Percentiles rank a stretch among this genome's conserved stretches.
Conservation (phyloP, 2,329 filamentous ascomycete species). For the Epichloe elymi region DNA sequence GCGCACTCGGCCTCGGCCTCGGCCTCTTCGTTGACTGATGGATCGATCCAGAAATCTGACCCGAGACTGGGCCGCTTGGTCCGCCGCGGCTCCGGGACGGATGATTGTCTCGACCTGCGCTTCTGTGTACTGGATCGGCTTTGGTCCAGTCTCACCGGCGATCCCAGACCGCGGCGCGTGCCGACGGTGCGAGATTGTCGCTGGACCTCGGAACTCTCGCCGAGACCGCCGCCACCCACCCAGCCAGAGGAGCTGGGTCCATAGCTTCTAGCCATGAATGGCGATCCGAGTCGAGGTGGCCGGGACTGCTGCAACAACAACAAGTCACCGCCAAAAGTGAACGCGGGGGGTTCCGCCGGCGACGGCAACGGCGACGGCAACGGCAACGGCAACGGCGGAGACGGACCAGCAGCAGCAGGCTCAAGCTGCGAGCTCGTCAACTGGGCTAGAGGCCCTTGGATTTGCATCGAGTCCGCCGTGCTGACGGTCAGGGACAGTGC, state of each 20-base stretch:
- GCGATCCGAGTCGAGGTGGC: conserved; percentile 34
- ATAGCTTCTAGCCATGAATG: conserved; percentile 45
- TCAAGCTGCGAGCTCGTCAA: conserved; percentile 32
- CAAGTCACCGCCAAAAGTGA: conserved; percentile 10
- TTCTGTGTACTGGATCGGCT: conserved; percentile 41
- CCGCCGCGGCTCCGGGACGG: conserved; percentile 31
- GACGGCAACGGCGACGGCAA: background rate
- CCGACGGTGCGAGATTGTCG: conserved; percentile 37
- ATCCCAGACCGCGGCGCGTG: conserved; percentile 36
- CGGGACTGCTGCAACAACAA: conserved; percentile 4
- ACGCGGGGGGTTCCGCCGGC: conserved; percentile 7
- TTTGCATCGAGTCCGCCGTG: conserved; percentile 53
- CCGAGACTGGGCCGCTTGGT: conserved; percentile 40
- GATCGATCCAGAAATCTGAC: conserved; percentile 40
- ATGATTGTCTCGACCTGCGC: conserved; percentile 34
- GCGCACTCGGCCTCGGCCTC: conserved; percentile 11
- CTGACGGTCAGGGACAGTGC: conserved; percentile 48
- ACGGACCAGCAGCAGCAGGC: background rate
- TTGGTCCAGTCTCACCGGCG: conserved; percentile 36
- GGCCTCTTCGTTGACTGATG: conserved; percentile 16
- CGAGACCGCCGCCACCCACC: conserved; percentile 21
- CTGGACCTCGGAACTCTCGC: conserved; percentile 18
- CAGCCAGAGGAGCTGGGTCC: conserved; percentile 40
- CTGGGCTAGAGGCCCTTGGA: conserved; percentile 45
- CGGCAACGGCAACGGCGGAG: background rate